Base-by-base conservation (phyloP, 331 rosid genomes). In the Cydonia oblonga region DNA sequence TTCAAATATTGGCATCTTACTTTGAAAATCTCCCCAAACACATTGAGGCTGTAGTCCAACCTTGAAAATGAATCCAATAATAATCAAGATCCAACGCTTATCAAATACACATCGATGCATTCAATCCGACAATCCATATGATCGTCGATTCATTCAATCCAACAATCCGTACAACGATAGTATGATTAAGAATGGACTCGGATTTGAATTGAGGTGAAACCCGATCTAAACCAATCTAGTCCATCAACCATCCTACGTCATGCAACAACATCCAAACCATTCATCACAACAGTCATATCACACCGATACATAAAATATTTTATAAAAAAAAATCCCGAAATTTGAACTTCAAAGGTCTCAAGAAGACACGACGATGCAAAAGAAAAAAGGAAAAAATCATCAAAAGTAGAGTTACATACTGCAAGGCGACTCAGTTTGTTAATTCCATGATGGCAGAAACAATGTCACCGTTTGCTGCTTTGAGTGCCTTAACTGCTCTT, bases 401-500 rank as follows among this genome's bases (percentile, higher is more conserved):
- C 33, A 5, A 6, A 25, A 2, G 64, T 14, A 3, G 25, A 59
- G 32, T 59, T 59, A 5, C 19, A 28, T 13, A 2, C 10, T 10
- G 6, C n/a, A 6, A 59, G n/a, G 30, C 29, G 5, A 3, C 33
- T 84, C 73, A 84, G 71, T 52, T 84, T 71, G 87, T 84, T 53
- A 84, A 80, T 64, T 84, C 88, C 88, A 84, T 84, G 6, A 84
- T 84, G 62, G 85, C 85, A 51, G 83, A 63, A 52, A 84, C 88
- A 59, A 84, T 81, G 75, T 84, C 88, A 16, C 83, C 85, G 3
- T 81, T 53, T 8, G 85, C 73, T 10, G 73, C 64, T 77, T 84
- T 84, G 44, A 84, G 76, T 5, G 88, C 88, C 38, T 60, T 84
- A 58, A 84, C 83, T 1, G 88, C 88, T 72, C 71, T 84, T 6